Conservation (phyloP, 495 filamentous ascomycete genomes). For the Trichoderma asperelloides region DNA sequence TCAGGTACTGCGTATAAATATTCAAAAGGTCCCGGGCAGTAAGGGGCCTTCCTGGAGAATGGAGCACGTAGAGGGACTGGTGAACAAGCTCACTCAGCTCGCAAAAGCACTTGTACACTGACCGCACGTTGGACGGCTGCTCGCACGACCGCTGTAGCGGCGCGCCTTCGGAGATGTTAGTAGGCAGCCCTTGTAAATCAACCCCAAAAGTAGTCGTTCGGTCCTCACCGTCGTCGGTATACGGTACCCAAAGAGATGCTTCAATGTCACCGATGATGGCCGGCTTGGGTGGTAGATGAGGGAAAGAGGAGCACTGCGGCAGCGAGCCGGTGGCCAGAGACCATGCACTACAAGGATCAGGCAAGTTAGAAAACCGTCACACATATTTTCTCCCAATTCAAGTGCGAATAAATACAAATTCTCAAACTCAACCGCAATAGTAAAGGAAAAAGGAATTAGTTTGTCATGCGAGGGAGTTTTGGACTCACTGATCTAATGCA, state of each 20-base stretch:
- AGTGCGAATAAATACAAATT: too few relatives aligned
- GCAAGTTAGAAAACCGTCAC: background rate
- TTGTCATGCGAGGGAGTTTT: background rate
- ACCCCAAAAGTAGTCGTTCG: background rate
- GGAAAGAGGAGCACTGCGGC: conserved; percentile 51
- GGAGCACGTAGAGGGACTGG: conserved; percentile 53
- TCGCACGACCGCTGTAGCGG: conserved; percentile 40
- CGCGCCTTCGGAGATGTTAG: conserved; percentile 17
- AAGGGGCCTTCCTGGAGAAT: conserved; percentile 50
- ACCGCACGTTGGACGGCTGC: conserved; percentile 47
- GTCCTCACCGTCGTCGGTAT: conserved; percentile 46
- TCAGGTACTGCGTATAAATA: conserved; percentile 49
- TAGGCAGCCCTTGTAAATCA: conserved; percentile 15
- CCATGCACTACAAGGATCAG: conserved; percentile 41
- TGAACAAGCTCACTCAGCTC: conserved; percentile 61
- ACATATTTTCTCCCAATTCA: too few relatives aligned
- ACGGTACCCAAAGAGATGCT: conserved; percentile 47
- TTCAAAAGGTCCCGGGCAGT: conserved; percentile 47
- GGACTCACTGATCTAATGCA: conserved; percentile 56
- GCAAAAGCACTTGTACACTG: conserved; percentile 52
- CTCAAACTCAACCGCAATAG: too few relatives aligned
- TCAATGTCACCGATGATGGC: conserved; percentile 46
- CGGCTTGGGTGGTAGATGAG: conserved; percentile 47
- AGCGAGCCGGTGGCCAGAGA: conserved; percentile 53
- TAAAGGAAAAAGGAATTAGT: too few relatives aligned